A percentile compares a stretch with the other conserved stretches of the same genome.
Evolutionary conservation across 306 rosid genomes (phyloP).

Genomic region (Datisca glomerata): DNA sequence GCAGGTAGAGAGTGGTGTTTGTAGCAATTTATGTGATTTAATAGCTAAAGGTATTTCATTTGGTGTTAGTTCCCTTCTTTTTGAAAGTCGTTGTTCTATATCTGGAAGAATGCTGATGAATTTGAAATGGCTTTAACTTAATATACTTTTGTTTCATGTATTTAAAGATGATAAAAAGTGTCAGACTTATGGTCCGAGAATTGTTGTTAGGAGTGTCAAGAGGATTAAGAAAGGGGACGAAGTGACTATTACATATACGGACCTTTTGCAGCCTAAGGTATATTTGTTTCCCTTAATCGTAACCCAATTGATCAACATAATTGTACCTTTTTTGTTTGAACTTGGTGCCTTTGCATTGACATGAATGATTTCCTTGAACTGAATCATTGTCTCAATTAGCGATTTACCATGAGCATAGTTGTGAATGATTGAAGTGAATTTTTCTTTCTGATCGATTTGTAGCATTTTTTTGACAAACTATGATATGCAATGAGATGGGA

Average conservation of each 20-base stretch:
- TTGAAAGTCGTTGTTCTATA: too few relatives aligned
- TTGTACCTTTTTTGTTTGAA: too few relatives aligned
- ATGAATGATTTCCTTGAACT: background rate
- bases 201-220: conserved; percentile 64
- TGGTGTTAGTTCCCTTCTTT: background rate
- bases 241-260: conserved; percentile 64
- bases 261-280: conserved; percentile 72
- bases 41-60: conserved; percentile 28
- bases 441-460: too few relatives aligned
- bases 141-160: too few relatives aligned
- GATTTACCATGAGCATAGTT: too few relatives aligned
- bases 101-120: too few relatives aligned
- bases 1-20: conserved; percentile 39
- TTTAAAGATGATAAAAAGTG: conserved; percentile 16
- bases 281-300: background rate
- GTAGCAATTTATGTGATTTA: conserved; percentile 13
- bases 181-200: conserved; percentile 41
- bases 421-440: too few relatives aligned
- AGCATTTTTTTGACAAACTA: too few relatives aligned
- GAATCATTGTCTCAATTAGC: too few relatives aligned
- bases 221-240: conserved; percentile 53
- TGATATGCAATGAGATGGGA: too few relatives aligned
- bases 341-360: background rate
- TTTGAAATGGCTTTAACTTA: too few relatives aligned
- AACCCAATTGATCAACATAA: background rate